These are phyloP conservation scores for Boletus fagicola DNA, from an alignment of 768 basidiomycete genomes.

Conservation along the genomic window DNA sequence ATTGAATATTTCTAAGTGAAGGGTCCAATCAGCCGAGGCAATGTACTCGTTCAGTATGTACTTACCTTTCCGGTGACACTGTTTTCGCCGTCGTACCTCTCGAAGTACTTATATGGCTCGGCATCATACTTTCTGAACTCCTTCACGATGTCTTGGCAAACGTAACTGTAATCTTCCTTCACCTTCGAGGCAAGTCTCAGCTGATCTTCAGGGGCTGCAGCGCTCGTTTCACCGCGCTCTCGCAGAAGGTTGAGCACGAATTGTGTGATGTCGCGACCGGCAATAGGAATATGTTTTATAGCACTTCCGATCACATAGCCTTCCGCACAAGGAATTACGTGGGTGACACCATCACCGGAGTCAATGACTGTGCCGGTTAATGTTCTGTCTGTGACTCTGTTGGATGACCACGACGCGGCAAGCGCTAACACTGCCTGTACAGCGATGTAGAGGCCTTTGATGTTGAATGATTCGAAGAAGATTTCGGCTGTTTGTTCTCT, in stretches of 20 bases:
- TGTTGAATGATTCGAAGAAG: constrained; percentile 99
- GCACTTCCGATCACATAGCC: constrained; percentile 99
- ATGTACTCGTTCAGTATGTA: background rate
- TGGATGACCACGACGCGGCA: constrained; percentile 95
- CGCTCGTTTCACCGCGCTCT: constrained; percentile 87
- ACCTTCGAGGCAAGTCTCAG: constrained; percentile 87
- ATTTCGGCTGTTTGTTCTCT: constrained; percentile 99
- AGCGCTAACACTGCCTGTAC: constrained; percentile 98
- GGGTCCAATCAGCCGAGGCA: constrained; percentile 7
- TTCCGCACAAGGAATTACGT: constrained; percentile 94
- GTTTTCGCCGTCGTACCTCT: constrained; percentile 91
- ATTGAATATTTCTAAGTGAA: constrained; percentile 77
- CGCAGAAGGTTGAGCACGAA: constrained; percentile 95
- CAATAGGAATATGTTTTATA: constrained; percentile 98
- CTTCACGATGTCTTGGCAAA: constrained; percentile 98
- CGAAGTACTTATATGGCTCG: constrained; percentile 93
- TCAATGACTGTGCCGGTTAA: constrained; percentile 98
- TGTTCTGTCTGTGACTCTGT: constrained; percentile 83
- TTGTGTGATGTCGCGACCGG: constrained; percentile 94
- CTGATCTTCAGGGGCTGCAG: constrained; percentile 96
- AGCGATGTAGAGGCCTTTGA: constrained; percentile 96
- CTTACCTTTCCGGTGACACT: constrained; percentile 87
- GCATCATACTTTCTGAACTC: constrained; percentile 98
- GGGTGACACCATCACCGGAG: constrained; percentile 98
- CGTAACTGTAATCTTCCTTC: constrained; percentile 98